Evolutionary conservation across 345 rosid genomes (phyloP).

Genomic region (Gossypium anomalum): DNA sequence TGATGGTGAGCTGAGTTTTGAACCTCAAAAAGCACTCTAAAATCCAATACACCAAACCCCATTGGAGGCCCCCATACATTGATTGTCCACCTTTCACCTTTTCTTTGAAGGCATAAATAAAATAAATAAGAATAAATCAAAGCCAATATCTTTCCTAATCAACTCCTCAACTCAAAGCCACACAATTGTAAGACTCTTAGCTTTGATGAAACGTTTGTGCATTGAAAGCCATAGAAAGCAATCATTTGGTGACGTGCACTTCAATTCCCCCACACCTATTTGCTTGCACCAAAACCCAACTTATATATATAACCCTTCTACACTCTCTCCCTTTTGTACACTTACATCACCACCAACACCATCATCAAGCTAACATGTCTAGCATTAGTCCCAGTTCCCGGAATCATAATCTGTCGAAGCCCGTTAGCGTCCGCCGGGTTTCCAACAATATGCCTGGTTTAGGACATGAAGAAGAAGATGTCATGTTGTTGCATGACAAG

Average conservation of each 20-base stretch:
- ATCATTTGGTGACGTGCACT: constrained; percentile 6
- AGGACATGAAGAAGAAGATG: not conserved
- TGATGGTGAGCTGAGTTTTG: not conserved
- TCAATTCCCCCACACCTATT: constrained; percentile 3
- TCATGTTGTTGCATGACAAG: constrained; percentile 8
- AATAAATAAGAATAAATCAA: not conserved
- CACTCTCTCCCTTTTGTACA: not conserved
- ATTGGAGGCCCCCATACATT: not conserved
- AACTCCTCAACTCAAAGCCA: not conserved
- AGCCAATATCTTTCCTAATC: not conserved
- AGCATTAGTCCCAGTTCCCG: not conserved
- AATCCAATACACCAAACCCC: constrained; percentile 3
- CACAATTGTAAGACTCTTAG: not conserved
- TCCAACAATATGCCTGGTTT: not conserved
- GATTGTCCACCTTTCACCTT: not conserved
- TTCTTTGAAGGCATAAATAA: not conserved
- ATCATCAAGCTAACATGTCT: not conserved
- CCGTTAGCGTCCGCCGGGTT: not conserved
- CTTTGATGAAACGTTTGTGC: not conserved
- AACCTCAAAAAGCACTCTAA: not conserved
- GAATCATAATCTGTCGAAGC: not conserved
- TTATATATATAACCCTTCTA: not conserved
- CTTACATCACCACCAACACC: not conserved
- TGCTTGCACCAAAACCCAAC: not conserved
- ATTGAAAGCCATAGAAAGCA: not conserved